Evolutionary conservation across 1,139 yeast species (phyloP).

Genomic region (Suhomyces yuchorum): DNA sequence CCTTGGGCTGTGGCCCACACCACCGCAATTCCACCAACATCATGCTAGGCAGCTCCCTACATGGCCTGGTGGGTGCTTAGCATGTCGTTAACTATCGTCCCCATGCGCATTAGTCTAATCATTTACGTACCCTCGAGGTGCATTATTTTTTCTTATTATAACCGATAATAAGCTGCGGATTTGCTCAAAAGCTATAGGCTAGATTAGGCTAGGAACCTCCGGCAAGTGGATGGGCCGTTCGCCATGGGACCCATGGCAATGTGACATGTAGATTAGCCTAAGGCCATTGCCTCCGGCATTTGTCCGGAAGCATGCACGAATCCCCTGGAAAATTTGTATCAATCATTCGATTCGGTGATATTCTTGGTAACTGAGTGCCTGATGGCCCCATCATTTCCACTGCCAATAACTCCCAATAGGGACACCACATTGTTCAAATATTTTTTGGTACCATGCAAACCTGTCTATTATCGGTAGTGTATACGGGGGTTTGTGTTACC

Average conservation of each 20-base stretch:
- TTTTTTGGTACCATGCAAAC: slow-evolving; percentile 8
- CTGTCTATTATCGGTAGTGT: slow-evolving; percentile 5
- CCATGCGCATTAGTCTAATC: slow-evolving; percentile 8
- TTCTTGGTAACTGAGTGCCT: background rate
- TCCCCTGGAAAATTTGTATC: background rate
- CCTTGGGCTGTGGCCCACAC: background rate
- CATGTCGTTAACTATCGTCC: slow-evolving; percentile 6
- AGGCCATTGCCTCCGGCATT: background rate
- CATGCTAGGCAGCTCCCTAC: slow-evolving; percentile 3
- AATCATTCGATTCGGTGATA: slow-evolving; percentile 1
- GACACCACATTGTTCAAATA: slow-evolving; percentile 7
- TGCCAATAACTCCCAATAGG: slow-evolving; percentile 5
- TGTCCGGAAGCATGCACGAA: background rate
- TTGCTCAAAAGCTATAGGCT: slow-evolving; percentile 8
- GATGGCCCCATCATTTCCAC: slow-evolving; percentile 8
- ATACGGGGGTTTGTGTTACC: slow-evolving; percentile 7
- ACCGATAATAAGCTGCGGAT: slow-evolving; percentile 9
- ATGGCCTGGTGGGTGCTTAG: background rate
- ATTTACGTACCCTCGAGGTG: slow-evolving; percentile 10
- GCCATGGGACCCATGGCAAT: too few species aligned
- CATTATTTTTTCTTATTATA: slow-evolving; percentile 9
- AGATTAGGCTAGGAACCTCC: slow-evolving; percentile 7
- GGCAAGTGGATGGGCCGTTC: background rate
- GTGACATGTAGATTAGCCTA: too few species aligned
- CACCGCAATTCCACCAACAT: background rate